A percentile compares a stretch with the other conserved stretches of the same genome.
Evolutionary conservation across 192 early-diverging fungal genomes (phyloP).

Genomic region (Allomyces arbusculus): DNA sequence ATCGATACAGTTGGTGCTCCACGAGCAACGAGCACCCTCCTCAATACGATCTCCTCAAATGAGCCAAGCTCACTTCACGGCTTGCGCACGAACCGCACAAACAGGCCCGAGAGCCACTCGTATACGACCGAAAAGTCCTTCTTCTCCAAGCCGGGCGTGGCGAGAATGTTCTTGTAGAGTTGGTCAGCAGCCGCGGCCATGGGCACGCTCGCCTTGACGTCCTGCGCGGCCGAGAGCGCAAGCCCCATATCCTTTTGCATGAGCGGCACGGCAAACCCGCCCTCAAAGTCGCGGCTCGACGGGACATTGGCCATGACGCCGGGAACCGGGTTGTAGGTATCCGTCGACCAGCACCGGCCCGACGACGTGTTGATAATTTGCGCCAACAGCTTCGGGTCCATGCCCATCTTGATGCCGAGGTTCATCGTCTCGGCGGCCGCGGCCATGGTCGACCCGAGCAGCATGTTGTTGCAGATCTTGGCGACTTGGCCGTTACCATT

Average conservation of each 20-base stretch:
- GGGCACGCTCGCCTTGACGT: slow-evolving; percentile 8
- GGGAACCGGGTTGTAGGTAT: slow-evolving; percentile 78
- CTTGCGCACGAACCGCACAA: no score
- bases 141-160: neutral
- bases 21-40: no score
- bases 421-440: slow-evolving; percentile 82
- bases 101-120: slow-evolving; percentile 2
- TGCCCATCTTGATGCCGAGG: slow-evolving; percentile 65
- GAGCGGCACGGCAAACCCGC: slow-evolving; percentile 71
- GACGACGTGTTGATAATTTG: slow-evolving; percentile 73
- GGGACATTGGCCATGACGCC: slow-evolving; percentile 61
- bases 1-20: no score
- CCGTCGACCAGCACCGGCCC: slow-evolving; percentile 82
- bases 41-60: no score
- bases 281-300: slow-evolving; percentile 53
- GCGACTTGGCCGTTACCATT: slow-evolving; percentile 74
- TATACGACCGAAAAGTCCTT: slow-evolving; percentile 8
- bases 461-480: slow-evolving; percentile 96
- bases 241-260: slow-evolving; percentile 90
- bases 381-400: slow-evolving; percentile 67
- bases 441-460: slow-evolving; percentile 85
- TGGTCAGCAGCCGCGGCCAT: neutral
- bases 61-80: no score
- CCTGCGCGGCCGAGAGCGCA: slow-evolving; percentile 66
- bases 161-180: neutral